Base-by-base conservation (phyloP, 1,139 yeast species). In the Geotrichum klebahnii region DNA sequence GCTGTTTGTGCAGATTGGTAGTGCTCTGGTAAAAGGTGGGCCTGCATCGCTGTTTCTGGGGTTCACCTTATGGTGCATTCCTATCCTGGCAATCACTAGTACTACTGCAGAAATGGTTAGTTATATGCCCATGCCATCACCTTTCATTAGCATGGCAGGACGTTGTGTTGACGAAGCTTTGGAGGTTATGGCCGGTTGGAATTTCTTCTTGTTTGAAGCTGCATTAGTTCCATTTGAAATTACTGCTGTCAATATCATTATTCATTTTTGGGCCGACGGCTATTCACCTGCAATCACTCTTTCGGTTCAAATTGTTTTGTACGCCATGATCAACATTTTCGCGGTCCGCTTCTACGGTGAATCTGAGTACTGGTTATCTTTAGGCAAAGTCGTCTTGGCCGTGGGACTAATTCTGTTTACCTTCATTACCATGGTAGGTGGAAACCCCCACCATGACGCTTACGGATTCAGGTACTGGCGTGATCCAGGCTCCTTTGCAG, bases 71-170 rank as follows among this genome's bases (percentile, higher is more conserved):
- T 80, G 84, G 84, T 77, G 81, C 58, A 57, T 75, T 16, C 81
- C 87, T 0, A 75, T 85, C 22, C 70, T 84, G 42, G 73, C 80
- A 54, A 77, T 85, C 57, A 85, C 92, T 3, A 82, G 82, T 19
- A 76, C 84, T 1, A 78, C 84, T 3, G 95, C 89, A 0, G 95
- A 86, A 64, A 84, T 86, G 94, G 94, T 85, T 23, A 81, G 84
- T 16, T 84, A 80, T 60, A 67, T 82, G 56, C 95, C 95, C 0
- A 75, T 85, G 6, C 74, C 81, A 44, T 84, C 95, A 0, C 84
- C 84, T 0, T 80, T 80, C 58, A 68, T 80, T 52, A 62, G 80
- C 46, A 57, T 80, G 55, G 75, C 81, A 1, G 80, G 80, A 10
- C 66, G 82, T 44, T 78, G 80, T 61, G 74, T 74, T 33, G 83